Evolutionary conservation across 2,329 filamentous ascomycete species (phyloP), one percentile per base, ranked within the genome.

Genomic region (Teratosphaeria destructans): DNA sequence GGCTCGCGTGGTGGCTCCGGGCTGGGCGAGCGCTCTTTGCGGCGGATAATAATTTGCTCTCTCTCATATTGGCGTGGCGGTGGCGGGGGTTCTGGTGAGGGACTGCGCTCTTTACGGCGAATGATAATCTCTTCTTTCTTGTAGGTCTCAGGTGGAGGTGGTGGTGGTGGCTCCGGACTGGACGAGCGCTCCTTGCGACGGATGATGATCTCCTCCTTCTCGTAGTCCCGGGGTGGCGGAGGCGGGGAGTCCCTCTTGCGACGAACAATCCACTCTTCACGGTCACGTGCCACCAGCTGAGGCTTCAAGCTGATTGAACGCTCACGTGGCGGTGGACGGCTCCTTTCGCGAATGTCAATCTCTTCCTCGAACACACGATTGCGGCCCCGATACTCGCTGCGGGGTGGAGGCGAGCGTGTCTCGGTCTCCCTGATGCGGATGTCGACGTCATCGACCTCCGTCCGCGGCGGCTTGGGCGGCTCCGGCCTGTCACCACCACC

Each of bases 101-200:
- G 63, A 14, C 65, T 72, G 32, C 70, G 65, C 66, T 78, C 76
- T 60, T 73, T 74, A 54, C 75, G 74, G 52, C 77, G 72, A 62
- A 79, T 79, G 67, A 79, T 77, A 68, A 77, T 77, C 57, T 75
- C 70, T 59, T 77, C 73, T 58, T 70, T 71, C 60, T 72, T 66
- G 34, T 68, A 66, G 54, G 88, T 80, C 63, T 82, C 81, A 32
- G 75, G 75, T 54, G 77, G 77, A 32, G 73, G 71, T 8, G 77
- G 75, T 57, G 75, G 75, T 32, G 73, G 73, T 63, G 60, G 67
- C 53, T 69, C 68, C 3, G 70, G 69, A 35, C 66, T 67, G 16
- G 68, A 67, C 10, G 65, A 72, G 32, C 70, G 65, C 66, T 78
- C 76, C 59, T 74, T 74, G 54, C 75, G 74, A 53, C 77, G 72